Conservation (phyloP, 768 basidiomycete genomes). For the Agaricus sinodeliciosus region DNA sequence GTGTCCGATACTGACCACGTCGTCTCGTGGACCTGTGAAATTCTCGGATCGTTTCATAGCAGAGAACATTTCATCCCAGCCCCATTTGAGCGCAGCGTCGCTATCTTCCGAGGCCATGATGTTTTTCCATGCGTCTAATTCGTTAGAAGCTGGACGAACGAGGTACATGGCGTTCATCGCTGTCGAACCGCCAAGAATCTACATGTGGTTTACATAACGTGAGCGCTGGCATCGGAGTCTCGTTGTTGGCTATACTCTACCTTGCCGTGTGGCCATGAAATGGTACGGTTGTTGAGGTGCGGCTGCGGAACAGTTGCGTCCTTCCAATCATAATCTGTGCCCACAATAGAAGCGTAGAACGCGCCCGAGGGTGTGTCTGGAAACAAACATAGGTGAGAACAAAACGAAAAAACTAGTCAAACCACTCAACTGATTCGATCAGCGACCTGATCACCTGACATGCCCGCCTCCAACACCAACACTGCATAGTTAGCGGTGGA, state of each 20-base stretch:
- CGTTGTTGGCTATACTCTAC: slow-evolving; percentile 12
- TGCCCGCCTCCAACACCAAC: slow-evolving; percentile 34
- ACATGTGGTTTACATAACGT: neutral
- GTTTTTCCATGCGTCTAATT: slow-evolving; percentile 38
- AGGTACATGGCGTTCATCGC: slow-evolving; percentile 61
- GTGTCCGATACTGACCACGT: slow-evolving; percentile 29
- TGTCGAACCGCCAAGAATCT: slow-evolving; percentile 51
- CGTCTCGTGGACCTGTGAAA: slow-evolving; percentile 40
- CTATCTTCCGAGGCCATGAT: slow-evolving; percentile 28
- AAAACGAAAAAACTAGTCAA: neutral
- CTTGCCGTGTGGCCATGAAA: slow-evolving; percentile 55
- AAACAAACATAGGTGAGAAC: no score
- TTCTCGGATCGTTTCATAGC: slow-evolving; percentile 49
- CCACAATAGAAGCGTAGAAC: slow-evolving; percentile 38
- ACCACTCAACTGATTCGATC: slow-evolving; percentile 18
- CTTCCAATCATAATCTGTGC: slow-evolving; percentile 43
- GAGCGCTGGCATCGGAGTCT: neutral
- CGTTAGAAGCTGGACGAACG: slow-evolving; percentile 40
- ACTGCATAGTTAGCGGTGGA: slow-evolving; percentile 26
- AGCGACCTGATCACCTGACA: slow-evolving; percentile 22
- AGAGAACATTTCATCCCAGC: slow-evolving; percentile 36
- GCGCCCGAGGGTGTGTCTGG: slow-evolving; percentile 40
- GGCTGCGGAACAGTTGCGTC: slow-evolving; percentile 37
- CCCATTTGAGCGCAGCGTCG: slow-evolving; percentile 28
- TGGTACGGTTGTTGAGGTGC: slow-evolving; percentile 29